Conservation (phyloP, 2,329 filamentous ascomycete species). For the Claviceps sp. region DNA sequence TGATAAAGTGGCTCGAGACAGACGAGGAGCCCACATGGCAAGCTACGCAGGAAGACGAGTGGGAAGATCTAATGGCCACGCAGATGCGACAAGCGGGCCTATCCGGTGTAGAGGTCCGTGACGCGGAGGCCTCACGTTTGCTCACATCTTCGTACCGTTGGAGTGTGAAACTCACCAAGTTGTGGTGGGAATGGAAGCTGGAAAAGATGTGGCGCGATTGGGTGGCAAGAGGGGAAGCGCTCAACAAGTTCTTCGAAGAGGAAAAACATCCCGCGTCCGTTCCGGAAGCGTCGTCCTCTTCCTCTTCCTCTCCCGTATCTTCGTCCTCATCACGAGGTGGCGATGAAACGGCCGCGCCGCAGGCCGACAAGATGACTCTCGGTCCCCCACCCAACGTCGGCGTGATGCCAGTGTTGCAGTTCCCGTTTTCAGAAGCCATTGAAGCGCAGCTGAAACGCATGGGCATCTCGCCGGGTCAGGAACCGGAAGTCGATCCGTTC, state of each 20-base stretch:
- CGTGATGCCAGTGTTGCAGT: background rate
- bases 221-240: constrained; percentile 26
- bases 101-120: background rate
- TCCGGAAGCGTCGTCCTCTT: too few species aligned
- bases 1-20: constrained; percentile 24
- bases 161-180: constrained; percentile 16
- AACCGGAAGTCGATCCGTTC: constrained; percentile 2
- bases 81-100: constrained; percentile 9
- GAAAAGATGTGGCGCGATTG: constrained; percentile 23
- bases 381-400: constrained; percentile 7
- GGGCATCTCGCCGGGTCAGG: background rate
- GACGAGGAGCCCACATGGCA: constrained; percentile 20
- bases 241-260: constrained; percentile 25
- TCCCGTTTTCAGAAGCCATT: constrained; percentile 4
- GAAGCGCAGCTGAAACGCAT: background rate
- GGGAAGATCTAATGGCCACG: constrained; percentile 28
- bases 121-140: constrained; percentile 2
- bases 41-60: constrained; percentile 31
- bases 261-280: constrained; percentile 19
- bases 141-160: constrained; percentile 14
- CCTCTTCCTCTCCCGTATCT: too few species aligned
- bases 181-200: constrained; percentile 20
- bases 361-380: background rate
- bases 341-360: background rate
- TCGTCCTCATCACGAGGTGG: background rate